These are phyloP conservation scores for Penicillium paxilli DNA, from an alignment of 495 filamentous ascomycete species.

Conservation along the genomic window DNA sequence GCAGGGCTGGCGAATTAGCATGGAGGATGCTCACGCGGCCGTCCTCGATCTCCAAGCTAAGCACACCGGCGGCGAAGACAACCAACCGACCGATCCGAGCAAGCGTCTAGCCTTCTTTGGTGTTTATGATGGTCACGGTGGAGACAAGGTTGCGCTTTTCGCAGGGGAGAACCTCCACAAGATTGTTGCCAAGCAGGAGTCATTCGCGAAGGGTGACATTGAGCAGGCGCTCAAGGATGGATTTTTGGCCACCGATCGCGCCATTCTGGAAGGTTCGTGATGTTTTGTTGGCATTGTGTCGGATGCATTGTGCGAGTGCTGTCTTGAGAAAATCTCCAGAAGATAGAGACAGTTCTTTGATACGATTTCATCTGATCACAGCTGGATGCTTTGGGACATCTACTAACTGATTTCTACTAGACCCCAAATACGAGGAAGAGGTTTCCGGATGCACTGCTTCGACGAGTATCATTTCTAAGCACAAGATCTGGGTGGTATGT, in stretches of 20 bases:
- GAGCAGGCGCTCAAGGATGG: constrained; percentile 97
- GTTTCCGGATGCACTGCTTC: constrained; percentile 97
- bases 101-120: constrained; percentile 91
- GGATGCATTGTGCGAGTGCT: too few species aligned
- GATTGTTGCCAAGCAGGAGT: constrained; percentile 90
- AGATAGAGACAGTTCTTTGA: too few species aligned
- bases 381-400: neutral
- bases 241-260: constrained; percentile 92
- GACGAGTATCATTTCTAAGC: constrained; percentile 79
- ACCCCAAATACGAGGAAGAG: constrained; percentile 95
- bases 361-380: too few species aligned
- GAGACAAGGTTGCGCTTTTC: constrained; percentile 92
- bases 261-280: constrained; percentile 83
- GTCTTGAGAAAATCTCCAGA: too few species aligned
- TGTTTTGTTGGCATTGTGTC: neutral
- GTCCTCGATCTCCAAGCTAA: constrained; percentile 82
- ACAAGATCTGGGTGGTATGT: constrained; percentile 94
- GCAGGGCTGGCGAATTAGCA: constrained; percentile 99
- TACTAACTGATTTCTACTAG: constrained; percentile 42
- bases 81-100: constrained; percentile 62
- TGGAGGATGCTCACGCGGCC: constrained; percentile 94
- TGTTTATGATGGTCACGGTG: constrained; percentile 96
- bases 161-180: constrained; percentile 90
- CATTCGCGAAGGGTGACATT: constrained; percentile 86
- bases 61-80: constrained; percentile 51